Evolutionary conservation across 2,329 filamentous ascomycete species (phyloP).

Genomic region (Fonsecaea erecta): DNA sequence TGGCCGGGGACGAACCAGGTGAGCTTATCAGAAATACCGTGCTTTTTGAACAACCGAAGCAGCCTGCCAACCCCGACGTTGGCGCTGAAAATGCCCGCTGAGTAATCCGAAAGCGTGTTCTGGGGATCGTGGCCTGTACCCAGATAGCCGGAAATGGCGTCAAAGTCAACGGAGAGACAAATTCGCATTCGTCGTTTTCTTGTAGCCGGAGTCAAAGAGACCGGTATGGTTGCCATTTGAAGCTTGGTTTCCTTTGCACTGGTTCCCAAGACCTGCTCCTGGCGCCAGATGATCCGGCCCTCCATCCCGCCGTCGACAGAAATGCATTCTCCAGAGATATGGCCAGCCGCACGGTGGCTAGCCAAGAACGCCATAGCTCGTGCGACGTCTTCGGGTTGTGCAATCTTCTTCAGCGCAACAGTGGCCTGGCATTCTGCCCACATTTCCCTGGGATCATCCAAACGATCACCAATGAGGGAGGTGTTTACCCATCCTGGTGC

Average conservation of each 20-base stretch:
- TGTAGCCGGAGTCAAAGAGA: slow-evolving; percentile 16
- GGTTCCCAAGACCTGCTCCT: slow-evolving; percentile 45
- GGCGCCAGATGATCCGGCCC: slow-evolving; percentile 55
- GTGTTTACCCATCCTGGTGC: slow-evolving; percentile 57
- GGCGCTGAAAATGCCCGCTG: slow-evolving; percentile 60
- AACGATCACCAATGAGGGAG: slow-evolving; percentile 53
- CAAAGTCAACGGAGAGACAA: slow-evolving; percentile 57
- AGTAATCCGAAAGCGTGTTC: slow-evolving; percentile 62
- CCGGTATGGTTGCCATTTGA: slow-evolving; percentile 11
- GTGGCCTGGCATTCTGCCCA: slow-evolving; percentile 58
- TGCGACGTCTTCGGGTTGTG: slow-evolving; percentile 56
- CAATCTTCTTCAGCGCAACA: slow-evolving; percentile 54
- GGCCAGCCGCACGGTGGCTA: slow-evolving; percentile 57
- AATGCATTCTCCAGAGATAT: slow-evolving; percentile 60
- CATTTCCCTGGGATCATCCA: slow-evolving; percentile 57
- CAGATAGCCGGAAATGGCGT: slow-evolving; percentile 64
- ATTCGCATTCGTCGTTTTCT: slow-evolving; percentile 34
- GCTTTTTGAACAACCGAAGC: slow-evolving; percentile 59
- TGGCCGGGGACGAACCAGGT: slow-evolving; percentile 67
- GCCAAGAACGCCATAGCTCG: slow-evolving; percentile 57
- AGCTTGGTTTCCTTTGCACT: slow-evolving; percentile 1
- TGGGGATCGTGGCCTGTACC: slow-evolving; percentile 60
- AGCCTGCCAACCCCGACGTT: slow-evolving; percentile 62
- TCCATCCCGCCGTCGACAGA: slow-evolving; percentile 59
- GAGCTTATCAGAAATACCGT: slow-evolving; percentile 56